Evolutionary conservation across 108 stramenopile species (phyloP), one percentile per base, ranked within the genome.

Genomic region (Skeletonema grethae): DNA sequence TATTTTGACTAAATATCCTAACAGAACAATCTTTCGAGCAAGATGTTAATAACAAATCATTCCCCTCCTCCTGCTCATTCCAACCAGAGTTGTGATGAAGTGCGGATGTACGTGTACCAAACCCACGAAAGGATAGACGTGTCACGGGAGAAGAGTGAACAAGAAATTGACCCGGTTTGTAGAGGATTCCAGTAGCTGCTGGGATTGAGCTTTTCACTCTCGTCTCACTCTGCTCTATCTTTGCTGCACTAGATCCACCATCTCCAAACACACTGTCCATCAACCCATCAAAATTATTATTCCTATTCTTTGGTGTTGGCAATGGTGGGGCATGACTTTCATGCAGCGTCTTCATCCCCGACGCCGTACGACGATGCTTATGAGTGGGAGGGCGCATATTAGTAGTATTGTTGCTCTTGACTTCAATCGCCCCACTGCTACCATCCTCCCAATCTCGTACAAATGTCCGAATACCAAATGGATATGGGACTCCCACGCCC

Each of bases 121-220:
- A 66, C 5, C 90, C 89, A 10, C 94, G 87, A 77, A 92, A 95
- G 60, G 90, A 87, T 5, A 95, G 59, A 18, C 90, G 80, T 10
- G 89, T 80, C 12, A 93, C 90, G 16, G 90, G 83, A 7, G 86
- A 61, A 24, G 87, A 69, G 65, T 92, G 94, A 56, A 79, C 77
- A 30, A 95, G 75, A 68, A 89, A 92, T 15, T 90, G 94, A 2
- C 91, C 94, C 0, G 85, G 82, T 73, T 87, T 90, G 79, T 90
- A 95, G 11, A 92, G 67, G 13, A 90, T 82, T 24, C 90, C 90
- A 38, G 29, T 20, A 25, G 45, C 46, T 18, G 35, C 59, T 25
- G 45, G 38, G 57, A 20, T 18, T 57, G 8, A 31, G 18, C 18
- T 32, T 61, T 61, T 34, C 7, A 8, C n/a, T 18, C 32, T 45